Evolutionary conservation across 805 yeast species (phyloP), one percentile per base, ranked within the genome.

Genomic region (Candida coquimbonensis): DNA sequence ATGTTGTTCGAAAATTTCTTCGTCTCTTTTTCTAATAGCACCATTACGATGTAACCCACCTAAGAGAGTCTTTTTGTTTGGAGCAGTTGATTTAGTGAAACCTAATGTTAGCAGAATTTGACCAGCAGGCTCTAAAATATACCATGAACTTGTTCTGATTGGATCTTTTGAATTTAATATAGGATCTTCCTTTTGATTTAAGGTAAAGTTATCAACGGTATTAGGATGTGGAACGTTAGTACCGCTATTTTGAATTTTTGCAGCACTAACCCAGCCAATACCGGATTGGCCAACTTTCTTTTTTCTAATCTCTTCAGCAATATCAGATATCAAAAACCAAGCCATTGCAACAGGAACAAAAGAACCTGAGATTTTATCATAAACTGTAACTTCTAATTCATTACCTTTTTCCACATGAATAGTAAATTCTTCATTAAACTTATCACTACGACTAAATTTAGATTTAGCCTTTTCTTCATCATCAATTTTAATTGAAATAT

Each of bases 1-100:
- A 62, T 88, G 95, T 56, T 88, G 93, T 65, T 91, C 96, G 61
- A 81, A 87, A 2, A 93, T 87, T 54, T 87, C 95, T 46, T 75
- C 79, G 55, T 90, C 88, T 69, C 90, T 81, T 64, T 88, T 93
- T 59, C 96, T 84, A 53, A 93, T 91, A 51, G 99, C 99, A 69
- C 97, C 98, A 62, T 91, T 96, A 73, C 99, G 95, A 32, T 88
- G 91, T 44, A 85, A 72, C 0, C 87, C 87, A 44, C 84, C 84
- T 40, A 76, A 66, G 16, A 65, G 47, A 16, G 65, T 60, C 41
- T 69, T 71, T 52, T 70, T 73, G 44, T 72, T 74, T 17, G 74
- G 75, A 32, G 67, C 61, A 25, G 69, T 66, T 7, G 83, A 75
- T 57, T 91, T 91, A 39, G 83, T 83, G 60, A 93, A 93, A 3